Percentiles rank a stretch among this genome's conserved stretches.
Conservation (phyloP, 2,329 filamentous ascomycete species). For the Cordyceps militaris region DNA sequence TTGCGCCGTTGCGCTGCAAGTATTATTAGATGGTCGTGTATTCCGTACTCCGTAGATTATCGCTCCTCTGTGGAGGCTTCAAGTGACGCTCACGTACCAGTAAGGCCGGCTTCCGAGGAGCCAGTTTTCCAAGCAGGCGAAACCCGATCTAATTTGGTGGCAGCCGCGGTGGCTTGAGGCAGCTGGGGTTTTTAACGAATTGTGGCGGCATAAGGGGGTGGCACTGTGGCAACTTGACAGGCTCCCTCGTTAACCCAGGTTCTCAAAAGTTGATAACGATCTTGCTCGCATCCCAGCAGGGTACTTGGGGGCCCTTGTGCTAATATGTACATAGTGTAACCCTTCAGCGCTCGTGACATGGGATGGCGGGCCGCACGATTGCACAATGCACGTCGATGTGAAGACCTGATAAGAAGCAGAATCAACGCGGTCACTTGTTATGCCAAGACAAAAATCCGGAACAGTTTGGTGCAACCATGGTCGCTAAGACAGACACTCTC, state of each 20-base stretch:
- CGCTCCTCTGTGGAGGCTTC: not conserved
- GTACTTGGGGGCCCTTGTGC: not conserved
- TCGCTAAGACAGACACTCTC: not conserved
- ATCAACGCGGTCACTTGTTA: not conserved
- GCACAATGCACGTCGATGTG: not conserved
- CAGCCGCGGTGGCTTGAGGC: not conserved
- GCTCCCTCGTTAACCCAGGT: not conserved
- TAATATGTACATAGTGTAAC: not conserved
- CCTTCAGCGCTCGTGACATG: not conserved
- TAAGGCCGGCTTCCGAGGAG: not conserved
- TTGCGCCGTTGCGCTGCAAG: not conserved
- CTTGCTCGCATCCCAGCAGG: not conserved
- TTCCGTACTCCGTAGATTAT: not conserved
- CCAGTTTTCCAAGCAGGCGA: not conserved
- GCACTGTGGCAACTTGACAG: too few species aligned
- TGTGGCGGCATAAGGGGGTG: conserved; percentile 7
- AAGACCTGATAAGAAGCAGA: not conserved
- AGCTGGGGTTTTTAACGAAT: not conserved
- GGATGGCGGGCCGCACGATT: not conserved
- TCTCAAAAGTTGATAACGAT: not conserved
- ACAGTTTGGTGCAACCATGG: not conserved
- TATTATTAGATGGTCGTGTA: not conserved
- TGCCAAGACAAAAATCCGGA: too few species aligned
- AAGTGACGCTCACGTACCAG: not conserved
- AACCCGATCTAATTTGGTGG: not conserved